Evolutionary conservation across 2,329 filamentous ascomycete species (phyloP), one percentile per base, ranked within the genome.

Genomic region (Colletotrichum tropicicola): DNA sequence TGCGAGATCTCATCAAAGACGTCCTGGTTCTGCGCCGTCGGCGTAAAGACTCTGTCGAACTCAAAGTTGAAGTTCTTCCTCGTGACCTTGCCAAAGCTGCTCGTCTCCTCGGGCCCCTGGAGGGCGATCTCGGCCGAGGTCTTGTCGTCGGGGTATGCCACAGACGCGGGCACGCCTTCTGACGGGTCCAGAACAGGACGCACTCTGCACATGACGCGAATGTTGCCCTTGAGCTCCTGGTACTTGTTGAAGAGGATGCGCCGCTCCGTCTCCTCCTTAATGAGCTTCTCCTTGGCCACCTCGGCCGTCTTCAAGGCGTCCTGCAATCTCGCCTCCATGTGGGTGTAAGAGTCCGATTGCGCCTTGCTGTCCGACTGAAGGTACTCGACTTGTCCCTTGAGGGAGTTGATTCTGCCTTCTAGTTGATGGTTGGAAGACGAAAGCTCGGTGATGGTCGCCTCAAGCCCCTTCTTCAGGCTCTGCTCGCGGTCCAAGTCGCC

Each of bases 1-100:
- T 99, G 96, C 60, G 93, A 97, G 74, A 98, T 98, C 75, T 99
- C 96, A 59, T 92, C 93, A 74, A 99, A 99, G 1, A 99, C 90
- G 69, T 97, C 91, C 17, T 88, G 84, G 74, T 99, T 99, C 70
- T 91, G 87, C 2, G 91, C 89, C 0, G 82, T 79, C 0, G 94
- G 94, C 1, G 90, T 86, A 73, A 99, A 99, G 0, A 98, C 94
- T 7, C 94, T 91, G 73, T 99, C 96, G 74, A 98, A 99, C 45
- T 92, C 89, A 76, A 98, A 99, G 0, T 91, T 87, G 68, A 95
- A 91, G 61, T 89, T 93, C 75, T 96, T 94, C 30, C 92, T 89
- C 43, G 88, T 89, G 55, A 94, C 83, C 37, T 88, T 90, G 8
- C 86, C 95, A 6, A 97, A 83, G 47, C 91, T 94, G 73, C 89